Percentiles rank a stretch among this genome's conserved stretches.
phyloP scores from a whole-genome alignment of 1,139 yeast genomes.

The Taphrina communis region DNA sequence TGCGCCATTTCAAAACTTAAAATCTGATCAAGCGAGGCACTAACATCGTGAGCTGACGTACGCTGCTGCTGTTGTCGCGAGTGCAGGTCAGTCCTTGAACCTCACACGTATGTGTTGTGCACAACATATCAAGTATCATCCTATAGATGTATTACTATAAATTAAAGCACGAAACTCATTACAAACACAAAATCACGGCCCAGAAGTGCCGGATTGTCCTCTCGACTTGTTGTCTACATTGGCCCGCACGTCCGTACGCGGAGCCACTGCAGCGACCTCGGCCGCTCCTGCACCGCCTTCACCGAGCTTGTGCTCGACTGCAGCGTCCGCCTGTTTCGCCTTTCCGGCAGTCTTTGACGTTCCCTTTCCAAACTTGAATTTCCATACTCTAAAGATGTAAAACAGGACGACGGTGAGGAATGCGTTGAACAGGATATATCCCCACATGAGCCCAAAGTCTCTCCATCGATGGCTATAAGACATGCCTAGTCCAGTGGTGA shows the following conservation, averaged over 20 bases:
- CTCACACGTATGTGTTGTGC: too few species aligned
- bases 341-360: slow-evolving; percentile 21
- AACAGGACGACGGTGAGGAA: slow-evolving; percentile 55
- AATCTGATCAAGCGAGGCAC: too few species aligned
- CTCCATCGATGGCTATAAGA: slow-evolving; percentile 62
- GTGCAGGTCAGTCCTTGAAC: too few species aligned
- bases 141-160: too few species aligned
- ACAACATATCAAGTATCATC: too few species aligned
- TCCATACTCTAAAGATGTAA: slow-evolving; percentile 48
- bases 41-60: too few species aligned
- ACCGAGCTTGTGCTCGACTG: slow-evolving; percentile 6
- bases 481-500: slow-evolving; percentile 57
- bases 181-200: neutral
- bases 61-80: too few species aligned
- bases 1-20: too few species aligned
- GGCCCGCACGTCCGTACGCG: slow-evolving; percentile 19
- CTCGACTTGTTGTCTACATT: slow-evolving; percentile 7
- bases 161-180: too few species aligned
- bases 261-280: slow-evolving; percentile 20
- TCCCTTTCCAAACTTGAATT: slow-evolving; percentile 25
- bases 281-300: slow-evolving; percentile 22
- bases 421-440: slow-evolving; percentile 58
- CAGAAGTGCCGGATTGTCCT: slow-evolving; percentile 12
- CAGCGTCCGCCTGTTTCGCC: slow-evolving; percentile 14
- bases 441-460: slow-evolving; percentile 63